Base-by-base conservation (phyloP, 805 yeast genomes). In the Candida sanyiensis region DNA sequence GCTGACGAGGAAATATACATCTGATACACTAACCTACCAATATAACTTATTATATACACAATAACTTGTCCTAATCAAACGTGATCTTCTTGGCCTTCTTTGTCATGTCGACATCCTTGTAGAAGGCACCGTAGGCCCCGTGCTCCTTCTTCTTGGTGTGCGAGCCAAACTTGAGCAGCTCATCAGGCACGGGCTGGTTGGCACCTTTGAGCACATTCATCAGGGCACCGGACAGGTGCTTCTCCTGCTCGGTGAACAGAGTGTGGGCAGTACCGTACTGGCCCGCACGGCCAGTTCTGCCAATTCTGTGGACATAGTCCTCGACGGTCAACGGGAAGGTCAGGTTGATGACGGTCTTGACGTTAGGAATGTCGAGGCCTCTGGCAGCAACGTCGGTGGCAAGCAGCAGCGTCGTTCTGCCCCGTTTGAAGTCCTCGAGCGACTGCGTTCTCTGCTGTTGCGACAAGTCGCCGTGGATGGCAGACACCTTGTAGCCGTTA, bases 331-430 rank as follows among this genome's bases (percentile, higher is more conserved):
- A 73, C 33, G 98, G 98, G 79, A 90, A 90, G 6, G 97, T 89
- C 61, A 90, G 72, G 61, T 90, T 90, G 61, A 90, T 87, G 28
- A 90, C 97, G 15, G 87, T 84, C 63, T 89, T 90, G 45, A 93
- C 98, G 51, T 94, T 87, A 37, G 98, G 98, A 54, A 93, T 93
- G 63, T 93, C 99, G 50, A 93, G 72, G 47, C 97, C 97, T 70
- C 97, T 77, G 28, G 97, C 97, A 37, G 97, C 97, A 42, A 89
- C 99, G 66, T 93, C 99, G 2, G 99, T 93, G 22, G 99, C 99
- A 50, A 93, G 72, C 62, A 93, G 66, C 32, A 93, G 65, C 50
- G 73, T 80, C 38, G 82, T 72, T 35, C 70, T 71, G 22, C 97
- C 97, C 25, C 71, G 62, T 63, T 93, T 93, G 71, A 93, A 93